These are phyloP conservation scores for Hysterangium stoloniferum DNA, from an alignment of 768 basidiomycete species.

Conservation along the genomic window DNA sequence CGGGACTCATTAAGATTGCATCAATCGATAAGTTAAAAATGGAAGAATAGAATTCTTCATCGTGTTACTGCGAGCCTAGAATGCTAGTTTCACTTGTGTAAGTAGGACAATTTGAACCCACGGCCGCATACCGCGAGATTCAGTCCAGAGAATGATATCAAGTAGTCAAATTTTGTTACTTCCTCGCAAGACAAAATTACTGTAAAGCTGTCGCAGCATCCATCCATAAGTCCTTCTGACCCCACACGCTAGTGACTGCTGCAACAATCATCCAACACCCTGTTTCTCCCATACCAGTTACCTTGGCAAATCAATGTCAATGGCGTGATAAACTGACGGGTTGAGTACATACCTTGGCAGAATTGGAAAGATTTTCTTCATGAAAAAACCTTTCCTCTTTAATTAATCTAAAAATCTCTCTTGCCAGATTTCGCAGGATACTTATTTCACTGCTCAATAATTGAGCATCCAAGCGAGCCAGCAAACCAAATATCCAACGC, in stretches of 20 bases:
- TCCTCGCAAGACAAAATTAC: not conserved
- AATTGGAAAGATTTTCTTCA: slow-evolving; percentile 10
- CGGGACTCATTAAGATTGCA: too few relatives aligned
- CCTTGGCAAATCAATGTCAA: not conserved
- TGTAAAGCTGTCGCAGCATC: slow-evolving; percentile 49
- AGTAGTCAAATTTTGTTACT: not conserved
- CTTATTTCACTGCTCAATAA: slow-evolving; percentile 72
- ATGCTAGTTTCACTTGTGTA: too few relatives aligned
- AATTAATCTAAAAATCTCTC: slow-evolving; percentile 54
- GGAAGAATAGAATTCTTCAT: not conserved
- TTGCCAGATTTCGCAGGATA: slow-evolving; percentile 65
- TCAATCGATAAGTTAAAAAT: not conserved
- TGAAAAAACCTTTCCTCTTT: slow-evolving; percentile 24
- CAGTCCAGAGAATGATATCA: not conserved
- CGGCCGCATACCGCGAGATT: not conserved
- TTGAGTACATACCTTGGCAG: not conserved
- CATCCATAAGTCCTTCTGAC: slow-evolving; percentile 72
- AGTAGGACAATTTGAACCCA: not conserved
- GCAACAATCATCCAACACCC: slow-evolving; percentile 74
- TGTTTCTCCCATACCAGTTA: slow-evolving; percentile 26
- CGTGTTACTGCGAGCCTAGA: too few relatives aligned
- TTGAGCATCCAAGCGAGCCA: slow-evolving; percentile 60
- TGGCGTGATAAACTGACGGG: not conserved
- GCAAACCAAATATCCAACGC: slow-evolving; percentile 71
- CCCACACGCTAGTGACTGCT: slow-evolving; percentile 61